Evolutionary conservation across 2,329 filamentous ascomycete species (phyloP).

Genomic region (Aspergillus sp.): DNA sequence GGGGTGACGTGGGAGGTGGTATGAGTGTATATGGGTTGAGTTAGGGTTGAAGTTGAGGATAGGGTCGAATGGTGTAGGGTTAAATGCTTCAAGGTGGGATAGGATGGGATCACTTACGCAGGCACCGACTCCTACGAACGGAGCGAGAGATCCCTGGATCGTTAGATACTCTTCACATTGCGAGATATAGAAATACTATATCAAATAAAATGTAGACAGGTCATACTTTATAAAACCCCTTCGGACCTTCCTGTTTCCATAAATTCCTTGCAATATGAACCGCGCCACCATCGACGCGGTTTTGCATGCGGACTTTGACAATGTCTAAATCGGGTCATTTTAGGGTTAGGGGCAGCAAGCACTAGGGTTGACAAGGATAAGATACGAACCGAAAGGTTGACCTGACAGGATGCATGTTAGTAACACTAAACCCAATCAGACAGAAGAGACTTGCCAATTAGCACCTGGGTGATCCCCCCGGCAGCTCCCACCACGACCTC

Average conservation of each 20-base stretch:
- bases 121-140: slow-evolving; percentile 87
- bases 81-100: not conserved
- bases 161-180: not conserved
- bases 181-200: too few relatives aligned
- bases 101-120: slow-evolving; percentile 57
- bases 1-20: not conserved
- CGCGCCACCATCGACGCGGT: slow-evolving; percentile 71
- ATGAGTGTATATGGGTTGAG: not conserved
- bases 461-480: slow-evolving; percentile 84
- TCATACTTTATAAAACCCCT: slow-evolving; percentile 78
- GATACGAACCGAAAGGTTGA: not conserved
- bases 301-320: slow-evolving; percentile 93
- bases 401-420: not conserved
- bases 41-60: too few relatives aligned
- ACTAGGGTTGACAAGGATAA: not conserved
- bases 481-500: slow-evolving; percentile 60
- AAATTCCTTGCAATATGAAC: slow-evolving; percentile 75
- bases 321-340: slow-evolving; percentile 73
- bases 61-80: too few relatives aligned
- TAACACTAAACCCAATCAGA: not conserved
- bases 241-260: slow-evolving; percentile 76
- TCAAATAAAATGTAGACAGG: too few relatives aligned
- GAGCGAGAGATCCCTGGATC: slow-evolving; percentile 79
- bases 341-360: not conserved
- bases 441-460: slow-evolving; percentile 66